Percentiles rank a stretch among this genome's conserved stretches.
phyloP scores from a whole-genome alignment of 2,329 filamentous ascomycete species.

The Fusarium nygamai region DNA sequence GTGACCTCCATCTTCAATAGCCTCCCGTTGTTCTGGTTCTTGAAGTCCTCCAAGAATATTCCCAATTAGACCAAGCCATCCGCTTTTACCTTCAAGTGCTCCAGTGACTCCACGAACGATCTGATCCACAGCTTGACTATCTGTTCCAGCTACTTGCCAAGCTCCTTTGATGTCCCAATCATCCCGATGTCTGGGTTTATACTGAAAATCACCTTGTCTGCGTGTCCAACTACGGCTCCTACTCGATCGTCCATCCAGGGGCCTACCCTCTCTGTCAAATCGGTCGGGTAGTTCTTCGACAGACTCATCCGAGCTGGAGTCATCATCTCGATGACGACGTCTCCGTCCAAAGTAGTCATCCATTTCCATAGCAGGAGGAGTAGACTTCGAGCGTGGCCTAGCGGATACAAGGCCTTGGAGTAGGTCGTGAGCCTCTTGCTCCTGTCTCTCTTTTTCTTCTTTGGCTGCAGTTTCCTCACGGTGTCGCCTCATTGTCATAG shows the following conservation, averaged over 20 bases:
- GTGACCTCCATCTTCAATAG: constrained; percentile 30
- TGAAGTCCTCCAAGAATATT: constrained; percentile 44
- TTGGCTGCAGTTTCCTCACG: constrained; percentile 43
- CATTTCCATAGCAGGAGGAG: constrained; percentile 46
- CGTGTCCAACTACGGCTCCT: constrained; percentile 45
- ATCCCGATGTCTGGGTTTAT: constrained; percentile 45
- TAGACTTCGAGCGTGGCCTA: constrained; percentile 19
- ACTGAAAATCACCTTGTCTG: constrained; percentile 56
- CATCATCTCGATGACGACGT: constrained; percentile 27
- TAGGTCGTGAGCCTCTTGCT: constrained; percentile 30
- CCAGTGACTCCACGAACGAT: constrained; percentile 42
- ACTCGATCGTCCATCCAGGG: constrained; percentile 45
- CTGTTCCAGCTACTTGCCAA: constrained; percentile 58
- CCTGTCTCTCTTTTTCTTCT: constrained; percentile 30
- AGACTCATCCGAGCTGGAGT: constrained; percentile 46
- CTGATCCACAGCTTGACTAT: constrained; percentile 53
- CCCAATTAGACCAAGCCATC: constrained; percentile 47
- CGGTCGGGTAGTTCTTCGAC: constrained; percentile 59
- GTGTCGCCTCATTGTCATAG: constrained; percentile 56
- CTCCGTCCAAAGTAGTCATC: constrained; percentile 36
- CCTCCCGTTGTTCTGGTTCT: constrained; percentile 5
- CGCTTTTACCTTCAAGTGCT: constrained; percentile 44
- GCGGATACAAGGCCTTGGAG: constrained; percentile 31
- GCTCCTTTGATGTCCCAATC: constrained; percentile 53
- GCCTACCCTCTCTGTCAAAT: constrained; percentile 57